Evolutionary conservation across 208 protist species (phyloP).

Genomic region (Trypanosoma boissoni): DNA sequence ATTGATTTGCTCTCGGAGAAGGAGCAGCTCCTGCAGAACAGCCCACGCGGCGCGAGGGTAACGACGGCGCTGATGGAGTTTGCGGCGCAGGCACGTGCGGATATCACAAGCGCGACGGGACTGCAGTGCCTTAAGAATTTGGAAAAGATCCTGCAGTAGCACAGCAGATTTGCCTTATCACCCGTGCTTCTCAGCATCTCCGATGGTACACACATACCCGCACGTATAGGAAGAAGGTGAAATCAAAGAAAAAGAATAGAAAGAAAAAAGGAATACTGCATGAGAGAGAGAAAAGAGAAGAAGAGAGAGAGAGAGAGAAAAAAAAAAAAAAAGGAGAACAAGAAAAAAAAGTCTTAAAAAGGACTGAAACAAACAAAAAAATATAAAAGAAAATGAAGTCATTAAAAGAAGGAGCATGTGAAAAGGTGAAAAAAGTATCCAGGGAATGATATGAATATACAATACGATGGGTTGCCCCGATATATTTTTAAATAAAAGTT

Average conservation of each 20-base stretch:
- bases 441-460: no score
- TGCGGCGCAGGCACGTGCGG: slow-evolving; percentile 25
- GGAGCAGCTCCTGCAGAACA: slow-evolving; percentile 37
- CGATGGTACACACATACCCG: no score
- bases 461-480: no score
- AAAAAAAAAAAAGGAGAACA: slow-evolving; percentile 5
- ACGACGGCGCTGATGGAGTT: slow-evolving; percentile 51
- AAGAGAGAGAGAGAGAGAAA: slow-evolving; percentile 9
- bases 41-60: slow-evolving; percentile 42
- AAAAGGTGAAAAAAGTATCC: no score
- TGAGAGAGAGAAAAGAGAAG: slow-evolving; percentile 2
- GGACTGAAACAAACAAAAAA: slow-evolving; percentile 15
- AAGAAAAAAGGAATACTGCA: background rate
- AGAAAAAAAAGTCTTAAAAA: no score
- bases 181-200: no score
- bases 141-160: slow-evolving; percentile 75
- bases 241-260: background rate
- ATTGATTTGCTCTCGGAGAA: slow-evolving; percentile 75
- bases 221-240: background rate
- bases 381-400: slow-evolving; percentile 2
- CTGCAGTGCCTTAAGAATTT: slow-evolving; percentile 50
- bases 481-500: no score
- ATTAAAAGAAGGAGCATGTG: no score
- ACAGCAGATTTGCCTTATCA: no score
- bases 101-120: slow-evolving; percentile 30